Base-by-base conservation (phyloP, 768 basidiomycete genomes). In the Dioszegia aurantiaca region DNA sequence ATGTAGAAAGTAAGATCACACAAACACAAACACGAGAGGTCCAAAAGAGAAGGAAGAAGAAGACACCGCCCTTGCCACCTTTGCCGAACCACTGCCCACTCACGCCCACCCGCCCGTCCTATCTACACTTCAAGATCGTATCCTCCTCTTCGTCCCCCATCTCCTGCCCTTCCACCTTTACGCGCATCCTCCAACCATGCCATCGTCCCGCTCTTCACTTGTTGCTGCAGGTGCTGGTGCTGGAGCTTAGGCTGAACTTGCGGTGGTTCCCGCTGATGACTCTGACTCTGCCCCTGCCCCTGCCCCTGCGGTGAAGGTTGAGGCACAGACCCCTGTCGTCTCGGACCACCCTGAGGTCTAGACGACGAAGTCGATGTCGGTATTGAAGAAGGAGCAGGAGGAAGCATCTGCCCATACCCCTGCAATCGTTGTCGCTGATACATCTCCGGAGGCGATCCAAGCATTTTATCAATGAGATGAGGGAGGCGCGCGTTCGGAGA, bases 401-500 rank as follows among this genome's bases (percentile, higher is more conserved):
- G 16, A 41, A n/a, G 52, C 41, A 42, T 17, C n/a, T n/a, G n/a
- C 33, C 6, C 16, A 23, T 44, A 42, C 6, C 41, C 28, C 1
- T 30, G 51, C 37, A 55, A 26, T 12, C 58, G 46, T 9, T 44
- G 45, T 28, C 43, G 33, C 39, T 82, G 81, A 58, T 89, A 77
- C 19, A 79, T 78, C 8, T 81, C 58, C 0, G 92, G 92, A 12
- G 92, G 92, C 28, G 84, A 67, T 3, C 90, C 92, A 46, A 94
- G 81, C 24, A 91, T 80, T 45, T 89, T 82, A 31, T 86, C 85
- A 31, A 93, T 80, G 9, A 87, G 83, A 81, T 87, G 91, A 5
- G 92, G 90, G 33, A 93, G 74, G 65, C 89, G 86, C 65, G 59
- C 65, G 30, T 46, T 55, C 17, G 85, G 87, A 31, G 85, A 85